A percentile compares a stretch with the other conserved stretches of the same genome.
Conservation (phyloP, 177 flowering plant species). For the Vitis hybrid region DNA sequence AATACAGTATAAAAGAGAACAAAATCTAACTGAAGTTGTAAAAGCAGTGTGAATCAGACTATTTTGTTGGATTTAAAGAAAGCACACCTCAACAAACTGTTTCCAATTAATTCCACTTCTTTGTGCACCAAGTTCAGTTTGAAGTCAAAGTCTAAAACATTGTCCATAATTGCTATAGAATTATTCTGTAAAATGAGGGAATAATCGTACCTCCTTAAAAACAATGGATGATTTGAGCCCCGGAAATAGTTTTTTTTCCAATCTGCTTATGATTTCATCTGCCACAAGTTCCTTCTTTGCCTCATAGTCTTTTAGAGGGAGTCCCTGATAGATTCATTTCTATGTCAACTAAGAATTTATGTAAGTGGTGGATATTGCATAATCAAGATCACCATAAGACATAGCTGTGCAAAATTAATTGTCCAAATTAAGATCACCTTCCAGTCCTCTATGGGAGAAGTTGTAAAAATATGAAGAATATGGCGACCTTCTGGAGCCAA, state of each 20-base stretch:
- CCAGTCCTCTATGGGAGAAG: slow-evolving; percentile 92
- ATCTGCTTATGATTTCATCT: slow-evolving; percentile 73
- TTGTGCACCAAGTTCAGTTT: background rate
- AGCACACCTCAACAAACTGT: too few species aligned
- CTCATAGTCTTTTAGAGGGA: slow-evolving; percentile 70
- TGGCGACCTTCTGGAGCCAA: slow-evolving; percentile 87
- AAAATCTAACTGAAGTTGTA: too few species aligned
- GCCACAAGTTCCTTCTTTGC: slow-evolving; percentile 82
- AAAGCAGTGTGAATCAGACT: too few species aligned
- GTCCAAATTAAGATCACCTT: slow-evolving; percentile 42
- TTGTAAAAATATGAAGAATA: slow-evolving; percentile 92
- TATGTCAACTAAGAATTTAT: too few species aligned
- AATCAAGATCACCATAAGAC: too few species aligned
- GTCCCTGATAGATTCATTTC: slow-evolving; percentile 46
- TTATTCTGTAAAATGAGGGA: background rate
- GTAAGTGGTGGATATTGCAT: too few species aligned
- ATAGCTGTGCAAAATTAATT: too few species aligned
- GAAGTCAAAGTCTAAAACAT: background rate
- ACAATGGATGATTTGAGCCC: slow-evolving; percentile 71
- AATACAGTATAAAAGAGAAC: too few species aligned
- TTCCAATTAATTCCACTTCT: too few species aligned
- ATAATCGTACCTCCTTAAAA: slow-evolving; percentile 72
- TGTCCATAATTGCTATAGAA: background rate
- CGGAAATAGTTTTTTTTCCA: slow-evolving; percentile 90
- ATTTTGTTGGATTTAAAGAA: too few species aligned